Evolutionary conservation across 345 rosid species (phyloP), one percentile per base, ranked within the genome.

Genomic region (Hypericum androsaemum): DNA sequence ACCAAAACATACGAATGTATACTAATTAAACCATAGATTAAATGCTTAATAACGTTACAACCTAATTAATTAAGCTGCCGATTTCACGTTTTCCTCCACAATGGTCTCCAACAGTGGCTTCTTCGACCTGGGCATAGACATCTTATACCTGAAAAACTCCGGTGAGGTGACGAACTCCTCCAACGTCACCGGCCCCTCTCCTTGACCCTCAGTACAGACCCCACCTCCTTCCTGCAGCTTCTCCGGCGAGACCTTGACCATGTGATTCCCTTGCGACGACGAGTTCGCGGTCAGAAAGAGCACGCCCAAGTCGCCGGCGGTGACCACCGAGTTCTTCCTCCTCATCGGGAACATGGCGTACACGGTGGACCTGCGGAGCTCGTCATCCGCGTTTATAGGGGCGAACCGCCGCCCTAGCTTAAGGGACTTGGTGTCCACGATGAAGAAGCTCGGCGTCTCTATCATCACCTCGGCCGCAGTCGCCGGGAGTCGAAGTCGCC

Each of bases 401-500:
- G 79, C 67, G 50, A 90, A 73, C 50, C 86, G 69, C 56, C 82
- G 62, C 3, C 88, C 95, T 7, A 77, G 54, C 37, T 75, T 79
- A 10, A 90, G 83, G 3, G 96, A 87, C 35, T 64, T 77, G 0
- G 92, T 57, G 58, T 90, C 80, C 0, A 76, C 76, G 10, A 90
- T 60, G 81, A 90, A 90, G 80, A 66, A 79, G 50, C 71, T 84
- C 0, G 98, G 96, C 0, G 68, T 74, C 67, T 90, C 98, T 15
- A 90, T 54, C 96, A 90, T 90, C 39, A 87, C 64, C 77, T 90
- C 98, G 0, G 94, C 98, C 0, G 89, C 96, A 54, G 76, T 87
- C 41, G 62, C 64, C 8, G 84, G 86, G 7, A 57, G 67, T 38
- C 72, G 55, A 40, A 90, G 58, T 12, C 68, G 74, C 64, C 68